phyloP scores from a whole-genome alignment of 2,329 filamentous ascomycete genomes.

The Hysterium pulicare region DNA sequence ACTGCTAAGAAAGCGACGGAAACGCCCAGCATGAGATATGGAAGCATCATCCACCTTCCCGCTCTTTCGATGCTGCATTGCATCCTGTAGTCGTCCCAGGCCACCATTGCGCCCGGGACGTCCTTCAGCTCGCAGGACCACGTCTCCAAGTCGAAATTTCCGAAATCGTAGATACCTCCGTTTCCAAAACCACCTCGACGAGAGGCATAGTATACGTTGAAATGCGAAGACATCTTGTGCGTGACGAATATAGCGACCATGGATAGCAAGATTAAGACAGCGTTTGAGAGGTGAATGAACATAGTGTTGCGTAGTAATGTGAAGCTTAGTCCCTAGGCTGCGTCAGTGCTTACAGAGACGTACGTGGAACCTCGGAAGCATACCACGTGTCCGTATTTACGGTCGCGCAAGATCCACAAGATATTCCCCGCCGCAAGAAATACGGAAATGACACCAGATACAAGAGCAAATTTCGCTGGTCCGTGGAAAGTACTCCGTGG shows the following conservation, averaged over 20 bases:
- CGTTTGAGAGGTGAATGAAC: conserved; percentile 29
- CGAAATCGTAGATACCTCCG: conserved; percentile 27
- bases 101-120: conserved; percentile 20
- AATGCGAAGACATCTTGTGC: conserved; percentile 27
- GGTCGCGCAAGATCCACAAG: conserved; percentile 17
- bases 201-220: conserved; percentile 24
- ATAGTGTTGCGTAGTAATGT: conserved; percentile 33
- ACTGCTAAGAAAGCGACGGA: not conserved
- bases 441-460: conserved; percentile 20
- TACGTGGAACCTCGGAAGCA: not conserved
- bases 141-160: conserved; percentile 35
- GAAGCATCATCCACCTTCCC: conserved; percentile 26
- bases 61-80: conserved; percentile 30
- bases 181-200: conserved; percentile 5
- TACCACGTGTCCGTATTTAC: conserved; percentile 25
- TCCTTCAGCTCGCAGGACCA: conserved; percentile 31
- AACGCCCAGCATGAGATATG: conserved; percentile 15
- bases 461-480: conserved; percentile 27
- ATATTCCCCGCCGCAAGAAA: conserved; percentile 20
- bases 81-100: conserved; percentile 22
- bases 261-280: conserved; percentile 27
- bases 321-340: conserved; percentile 25
- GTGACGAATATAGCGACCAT: conserved; percentile 29
- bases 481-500: conserved; percentile 21
- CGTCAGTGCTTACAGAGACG: not conserved